Conservation (phyloP, 208 protist genomes). For the Dictyostelium gargantuum region DNA sequence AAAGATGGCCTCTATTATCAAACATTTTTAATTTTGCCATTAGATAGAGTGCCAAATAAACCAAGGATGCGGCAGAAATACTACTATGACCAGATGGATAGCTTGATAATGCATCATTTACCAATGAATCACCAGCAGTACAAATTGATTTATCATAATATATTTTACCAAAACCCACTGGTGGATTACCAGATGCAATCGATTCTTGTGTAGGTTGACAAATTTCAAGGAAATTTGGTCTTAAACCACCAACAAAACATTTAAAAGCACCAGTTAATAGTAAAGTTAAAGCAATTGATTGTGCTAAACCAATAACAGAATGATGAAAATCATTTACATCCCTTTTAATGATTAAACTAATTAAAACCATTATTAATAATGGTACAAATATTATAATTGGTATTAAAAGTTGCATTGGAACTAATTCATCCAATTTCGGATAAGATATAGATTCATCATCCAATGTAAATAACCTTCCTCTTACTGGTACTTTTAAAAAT, state of each 20-base stretch:
- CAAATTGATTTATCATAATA: conserved; percentile 16
- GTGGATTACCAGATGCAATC: neutral
- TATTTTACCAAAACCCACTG: neutral
- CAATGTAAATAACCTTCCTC: conserved; percentile 31
- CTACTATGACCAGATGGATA: conserved; percentile 16
- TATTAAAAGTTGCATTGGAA: neutral
- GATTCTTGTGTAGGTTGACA: neutral
- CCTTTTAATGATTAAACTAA: neutral
- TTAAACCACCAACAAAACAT: conserved; percentile 31
- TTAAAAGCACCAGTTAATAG: neutral
- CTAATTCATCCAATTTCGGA: neutral
- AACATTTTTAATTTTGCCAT: conserved; percentile 24
- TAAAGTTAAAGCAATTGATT: neutral
- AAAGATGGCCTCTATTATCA: conserved; percentile 16
- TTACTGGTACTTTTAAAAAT: conserved; percentile 35
- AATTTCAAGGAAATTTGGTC: conserved; percentile 7
- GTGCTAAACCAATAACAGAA: neutral
- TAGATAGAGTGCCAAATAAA: neutral
- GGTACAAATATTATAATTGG: neutral
- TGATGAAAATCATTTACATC: conserved; percentile 38
- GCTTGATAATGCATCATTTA: neutral
- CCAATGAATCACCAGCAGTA: neutral
- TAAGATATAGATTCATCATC: neutral
- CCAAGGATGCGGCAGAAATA: neutral
- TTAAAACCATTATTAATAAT: neutral